Base-by-base conservation (phyloP, 805 yeast genomes). In the Kazachstania bromeliacearum region DNA sequence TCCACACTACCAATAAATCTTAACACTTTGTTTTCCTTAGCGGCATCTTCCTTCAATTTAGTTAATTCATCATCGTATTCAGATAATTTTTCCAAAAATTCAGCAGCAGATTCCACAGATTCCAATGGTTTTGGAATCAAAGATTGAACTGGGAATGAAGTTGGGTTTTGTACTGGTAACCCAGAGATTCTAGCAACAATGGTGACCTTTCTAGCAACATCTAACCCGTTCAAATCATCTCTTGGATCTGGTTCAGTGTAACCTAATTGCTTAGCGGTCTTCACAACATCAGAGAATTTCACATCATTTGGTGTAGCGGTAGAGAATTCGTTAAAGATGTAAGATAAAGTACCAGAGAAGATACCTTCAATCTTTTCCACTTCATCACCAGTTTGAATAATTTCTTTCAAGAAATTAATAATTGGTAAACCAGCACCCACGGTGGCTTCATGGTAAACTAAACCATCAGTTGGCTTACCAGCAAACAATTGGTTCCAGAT, bases 211-310 rank as follows among this genome's bases (percentile, higher is more conserved):
- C 99, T 81, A 30, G 99, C 99, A 42, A 92, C 96, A 57, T 92
- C 99, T 59, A 92, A 72, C 37, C 99, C 99, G 62, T 89, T 92
- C 62, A 92, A 75, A 59, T 92, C 99, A 61, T 92, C 99, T 66
- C 99, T 80, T 62, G 99, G 98, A 62, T 92, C 99, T 34, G 99
- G 99, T 66, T 92, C 98, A 28, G 96, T 89, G 73, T 85, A 92
- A 35, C 99, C 99, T 46, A 85, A 69, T 35, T 77, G 64, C 65
- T 89, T 89, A 36, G 99, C 98, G 33, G 77, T 77, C 44, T 73
- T 69, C 40, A 92, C 97, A 34, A 92, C 79, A 37, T 87, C 95
- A 18, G 96, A 85, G 60, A 88, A 92, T 57, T 81, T 83, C 41
- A 75, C 71, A 34, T 72, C 68, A 33, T 71, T 66, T 31, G 78